Evolutionary conservation across 1,284 basidiomycete species (phyloP).

Genomic region (Caloboletus inedulis): DNA sequence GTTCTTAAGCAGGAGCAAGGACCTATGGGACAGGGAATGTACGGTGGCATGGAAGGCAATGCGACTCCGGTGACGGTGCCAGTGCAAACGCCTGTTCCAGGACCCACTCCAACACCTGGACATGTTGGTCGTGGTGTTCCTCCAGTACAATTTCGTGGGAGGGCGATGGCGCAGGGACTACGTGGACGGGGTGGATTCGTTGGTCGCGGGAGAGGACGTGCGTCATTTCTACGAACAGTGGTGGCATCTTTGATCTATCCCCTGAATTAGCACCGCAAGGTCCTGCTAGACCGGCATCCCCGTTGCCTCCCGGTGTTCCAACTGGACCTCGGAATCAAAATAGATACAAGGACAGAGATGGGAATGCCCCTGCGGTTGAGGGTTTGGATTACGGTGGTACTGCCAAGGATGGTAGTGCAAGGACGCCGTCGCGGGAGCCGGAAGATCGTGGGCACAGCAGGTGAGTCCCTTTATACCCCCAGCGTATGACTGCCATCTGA

Average conservation of each 20-base stretch:
- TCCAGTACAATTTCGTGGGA: slow-evolving; percentile 55
- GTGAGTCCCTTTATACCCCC: slow-evolving; percentile 25
- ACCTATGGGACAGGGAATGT: slow-evolving; percentile 55
- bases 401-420: slow-evolving; percentile 41
- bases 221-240: slow-evolving; percentile 20
- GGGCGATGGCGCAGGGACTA: slow-evolving; percentile 41
- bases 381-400: slow-evolving; percentile 79
- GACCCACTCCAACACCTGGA: slow-evolving; percentile 34
- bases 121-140: slow-evolving; percentile 44
- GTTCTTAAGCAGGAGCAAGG: slow-evolving; percentile 37
- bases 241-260: slow-evolving; percentile 3
- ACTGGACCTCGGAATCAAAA: slow-evolving; percentile 83
- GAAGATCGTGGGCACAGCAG: slow-evolving; percentile 54
- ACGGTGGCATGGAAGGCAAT: slow-evolving; percentile 48
- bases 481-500: slow-evolving; percentile 9
- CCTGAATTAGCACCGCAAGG: slow-evolving; percentile 39
- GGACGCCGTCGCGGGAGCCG: slow-evolving; percentile 55
- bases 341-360: slow-evolving; percentile 83
- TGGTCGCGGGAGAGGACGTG: slow-evolving; percentile 48
- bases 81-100: slow-evolving; percentile 32
- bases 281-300: slow-evolving; percentile 73
- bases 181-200: slow-evolving; percentile 46
- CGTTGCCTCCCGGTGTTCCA: slow-evolving; percentile 76
- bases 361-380: slow-evolving; percentile 73
- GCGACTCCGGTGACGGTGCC: slow-evolving; percentile 35